Evolutionary conservation across 257 asterid genomes (phyloP).

Genomic region (Nicotiana tabacum): DNA sequence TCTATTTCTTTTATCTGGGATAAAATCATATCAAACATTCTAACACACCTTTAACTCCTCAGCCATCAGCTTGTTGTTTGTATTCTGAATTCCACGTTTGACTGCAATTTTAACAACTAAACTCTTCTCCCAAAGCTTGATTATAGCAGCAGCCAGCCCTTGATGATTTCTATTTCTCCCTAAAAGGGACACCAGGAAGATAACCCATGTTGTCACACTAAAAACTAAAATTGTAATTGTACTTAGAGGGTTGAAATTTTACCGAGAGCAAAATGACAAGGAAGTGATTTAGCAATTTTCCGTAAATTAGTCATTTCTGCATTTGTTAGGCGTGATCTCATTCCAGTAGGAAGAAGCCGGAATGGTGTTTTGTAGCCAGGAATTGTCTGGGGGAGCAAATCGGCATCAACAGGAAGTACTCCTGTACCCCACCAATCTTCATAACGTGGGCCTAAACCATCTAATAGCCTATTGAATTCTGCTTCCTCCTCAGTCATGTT

Average conservation of each 20-base stretch:
- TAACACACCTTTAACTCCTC: slow-evolving; percentile 84
- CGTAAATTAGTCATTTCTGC: slow-evolving; percentile 94
- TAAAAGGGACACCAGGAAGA: slow-evolving; percentile 21
- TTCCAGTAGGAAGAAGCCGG: slow-evolving; percentile 92
- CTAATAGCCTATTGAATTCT: slow-evolving; percentile 62
- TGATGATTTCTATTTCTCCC: slow-evolving; percentile 98
- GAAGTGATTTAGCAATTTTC: slow-evolving; percentile 84
- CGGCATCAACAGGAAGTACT: slow-evolving; percentile 95
- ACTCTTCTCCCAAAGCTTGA: slow-evolving; percentile 97
- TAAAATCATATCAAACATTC: background rate
- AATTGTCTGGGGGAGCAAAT: slow-evolving; percentile 80
- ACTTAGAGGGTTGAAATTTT: slow-evolving; percentile 19
- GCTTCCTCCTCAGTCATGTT: slow-evolving; percentile 63
- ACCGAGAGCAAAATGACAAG: slow-evolving; percentile 98
- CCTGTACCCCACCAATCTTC: slow-evolving; percentile 99
- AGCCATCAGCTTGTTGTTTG: slow-evolving; percentile 92
- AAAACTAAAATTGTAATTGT: background rate
- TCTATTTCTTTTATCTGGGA: background rate
- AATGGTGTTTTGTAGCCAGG: slow-evolving; percentile 89
- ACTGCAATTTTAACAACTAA: slow-evolving; percentile 94
- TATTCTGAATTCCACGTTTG: slow-evolving; percentile 98
- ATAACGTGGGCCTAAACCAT: slow-evolving; percentile 91
- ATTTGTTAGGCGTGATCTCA: slow-evolving; percentile 83
- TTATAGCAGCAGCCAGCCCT: slow-evolving; percentile 80
- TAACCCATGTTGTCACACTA: slow-evolving; percentile 10